Evolutionary conservation across 1,139 yeast species (phyloP).

Genomic region (Barnettozyma hawaiiensis): DNA sequence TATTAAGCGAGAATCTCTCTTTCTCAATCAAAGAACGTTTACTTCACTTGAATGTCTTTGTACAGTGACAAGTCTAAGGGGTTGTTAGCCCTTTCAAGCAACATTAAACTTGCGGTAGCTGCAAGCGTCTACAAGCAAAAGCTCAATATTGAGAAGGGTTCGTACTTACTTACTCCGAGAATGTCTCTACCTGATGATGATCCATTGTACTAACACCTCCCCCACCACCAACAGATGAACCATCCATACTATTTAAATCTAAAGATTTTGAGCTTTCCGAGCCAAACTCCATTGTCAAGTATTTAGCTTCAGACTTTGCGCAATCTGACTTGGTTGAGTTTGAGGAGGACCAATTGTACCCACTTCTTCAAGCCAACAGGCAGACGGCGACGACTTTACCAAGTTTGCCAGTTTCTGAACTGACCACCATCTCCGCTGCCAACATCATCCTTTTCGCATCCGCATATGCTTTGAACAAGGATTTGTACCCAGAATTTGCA

Average conservation of each 20-base stretch:
- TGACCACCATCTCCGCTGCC: constrained; percentile 27
- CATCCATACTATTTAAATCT: constrained; percentile 33
- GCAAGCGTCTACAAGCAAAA: constrained; percentile 35
- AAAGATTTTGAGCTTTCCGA: constrained; percentile 54
- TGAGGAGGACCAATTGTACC: constrained; percentile 32
- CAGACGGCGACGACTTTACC: constrained; percentile 17
- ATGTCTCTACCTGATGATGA: background rate
- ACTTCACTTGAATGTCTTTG: constrained; percentile 27
- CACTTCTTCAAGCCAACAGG: constrained; percentile 19
- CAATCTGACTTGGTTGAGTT: constrained; percentile 33
- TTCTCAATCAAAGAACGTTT: background rate
- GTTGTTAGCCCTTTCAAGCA: constrained; percentile 42
- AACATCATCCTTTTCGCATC: constrained; percentile 33
- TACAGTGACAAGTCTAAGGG: constrained; percentile 38
- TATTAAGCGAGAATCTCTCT: background rate
- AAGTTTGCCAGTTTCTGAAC: constrained; percentile 21
- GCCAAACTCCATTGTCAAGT: constrained; percentile 79
- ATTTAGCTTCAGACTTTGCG: constrained; percentile 45
- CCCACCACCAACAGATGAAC: constrained; percentile 33
- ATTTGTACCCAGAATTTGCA: constrained; percentile 27
- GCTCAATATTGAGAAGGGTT: constrained; percentile 23
- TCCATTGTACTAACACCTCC: background rate
- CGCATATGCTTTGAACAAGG: constrained; percentile 29
- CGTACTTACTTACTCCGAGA: constrained; percentile 8
- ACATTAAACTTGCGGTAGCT: constrained; percentile 58